Evolutionary conservation across 257 asterid genomes (phyloP).

Genomic region (Apocynum venetum): DNA sequence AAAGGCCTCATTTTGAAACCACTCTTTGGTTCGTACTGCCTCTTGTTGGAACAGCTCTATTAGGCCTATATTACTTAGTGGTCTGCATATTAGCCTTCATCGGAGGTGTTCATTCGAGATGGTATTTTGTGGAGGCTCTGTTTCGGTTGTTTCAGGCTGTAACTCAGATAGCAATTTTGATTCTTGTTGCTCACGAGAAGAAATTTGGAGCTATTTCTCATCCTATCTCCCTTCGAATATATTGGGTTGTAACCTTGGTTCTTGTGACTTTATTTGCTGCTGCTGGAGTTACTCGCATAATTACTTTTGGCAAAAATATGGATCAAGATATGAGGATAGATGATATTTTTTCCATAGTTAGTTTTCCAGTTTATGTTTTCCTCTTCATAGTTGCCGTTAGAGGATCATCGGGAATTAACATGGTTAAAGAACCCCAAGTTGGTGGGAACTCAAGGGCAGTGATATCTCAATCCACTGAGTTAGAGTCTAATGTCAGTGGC

Average conservation of each 20-base stretch:
- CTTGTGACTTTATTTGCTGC: conserved; percentile 23
- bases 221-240: conserved; percentile 28
- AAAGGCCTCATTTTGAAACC: conserved; percentile 24
- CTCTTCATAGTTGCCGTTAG: conserved; percentile 32
- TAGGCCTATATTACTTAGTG: conserved; percentile 34
- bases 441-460: conserved; percentile 13
- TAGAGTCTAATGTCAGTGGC: conserved; percentile 38
- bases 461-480: conserved; percentile 10
- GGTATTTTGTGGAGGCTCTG: conserved; percentile 36
- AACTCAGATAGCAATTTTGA: conserved; percentile 31
- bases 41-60: conserved; percentile 27
- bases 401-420: conserved; percentile 34
- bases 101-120: conserved; percentile 28
- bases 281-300: conserved; percentile 33
- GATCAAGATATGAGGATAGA: conserved; percentile 33
- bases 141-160: conserved; percentile 36
- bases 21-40: conserved; percentile 39
- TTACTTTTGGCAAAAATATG: conserved; percentile 3
- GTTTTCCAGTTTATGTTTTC: conserved; percentile 37
- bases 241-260: conserved; percentile 24
- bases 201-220: conserved; percentile 40
- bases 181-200: conserved; percentile 44
- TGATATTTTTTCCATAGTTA: conserved; percentile 34
- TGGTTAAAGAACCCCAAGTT: conserved; percentile 14
- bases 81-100: conserved; percentile 32